These are phyloP conservation scores for Anthostomella pinea DNA, from an alignment of 2,329 filamentous ascomycete species.

Conservation along the genomic window DNA sequence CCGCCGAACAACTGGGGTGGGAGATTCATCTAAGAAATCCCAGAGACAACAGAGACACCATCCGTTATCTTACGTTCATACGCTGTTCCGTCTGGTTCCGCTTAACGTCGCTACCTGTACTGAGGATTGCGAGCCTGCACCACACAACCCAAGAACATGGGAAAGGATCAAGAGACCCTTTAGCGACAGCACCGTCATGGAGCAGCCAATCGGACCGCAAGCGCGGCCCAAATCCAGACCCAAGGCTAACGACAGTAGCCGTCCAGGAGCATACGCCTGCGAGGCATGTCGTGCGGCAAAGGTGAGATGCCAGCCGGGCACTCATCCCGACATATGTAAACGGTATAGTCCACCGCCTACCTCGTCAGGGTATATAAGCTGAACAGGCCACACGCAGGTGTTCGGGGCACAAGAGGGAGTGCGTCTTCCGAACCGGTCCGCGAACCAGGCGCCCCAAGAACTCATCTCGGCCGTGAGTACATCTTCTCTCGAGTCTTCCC, in stretches of 20 bases:
- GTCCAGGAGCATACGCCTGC: too few species aligned
- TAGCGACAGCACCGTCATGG: constrained; percentile 8
- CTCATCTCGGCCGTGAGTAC: constrained; percentile 40
- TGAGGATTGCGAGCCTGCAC: too few species aligned
- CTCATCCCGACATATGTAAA: constrained; percentile 47
- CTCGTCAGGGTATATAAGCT: too few species aligned
- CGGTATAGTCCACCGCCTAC: constrained; percentile 41
- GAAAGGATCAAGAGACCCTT: not conserved
- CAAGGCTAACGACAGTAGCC: too few species aligned
- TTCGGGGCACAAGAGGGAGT: constrained; percentile 51
- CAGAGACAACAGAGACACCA: too few species aligned
- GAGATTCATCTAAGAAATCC: too few species aligned
- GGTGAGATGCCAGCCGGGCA: constrained; percentile 49
- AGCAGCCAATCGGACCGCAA: constrained; percentile 14
- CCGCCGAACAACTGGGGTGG: too few species aligned
- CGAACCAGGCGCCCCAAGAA: constrained; percentile 47
- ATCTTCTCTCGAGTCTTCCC: not conserved
- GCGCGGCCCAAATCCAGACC: constrained; percentile 21
- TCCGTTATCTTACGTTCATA: too few species aligned
- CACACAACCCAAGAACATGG: too few species aligned
- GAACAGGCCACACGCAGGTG: constrained; percentile 40
- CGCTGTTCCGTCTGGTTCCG: too few species aligned
- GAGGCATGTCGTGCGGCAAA: constrained; percentile 54
- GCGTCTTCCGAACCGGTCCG: constrained; percentile 48
- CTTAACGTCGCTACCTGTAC: too few species aligned